These are phyloP conservation scores for Penicillium antarcticum DNA, from an alignment of 495 filamentous ascomycete species.

Conservation along the genomic window DNA sequence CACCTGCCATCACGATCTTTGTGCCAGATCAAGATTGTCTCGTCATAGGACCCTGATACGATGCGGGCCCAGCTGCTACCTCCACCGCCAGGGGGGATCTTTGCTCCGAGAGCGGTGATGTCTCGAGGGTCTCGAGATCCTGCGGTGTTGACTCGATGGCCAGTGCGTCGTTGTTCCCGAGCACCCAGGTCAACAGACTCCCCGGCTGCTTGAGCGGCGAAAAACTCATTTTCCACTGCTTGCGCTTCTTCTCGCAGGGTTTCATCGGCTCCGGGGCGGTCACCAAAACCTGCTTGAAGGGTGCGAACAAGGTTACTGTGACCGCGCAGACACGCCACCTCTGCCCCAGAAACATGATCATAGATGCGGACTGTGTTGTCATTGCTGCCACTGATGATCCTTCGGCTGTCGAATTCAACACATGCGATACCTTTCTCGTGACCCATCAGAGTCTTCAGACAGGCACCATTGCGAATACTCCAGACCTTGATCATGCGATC, in stretches of 20 bases:
- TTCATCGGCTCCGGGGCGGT: slow-evolving; percentile 74
- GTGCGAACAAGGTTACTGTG: slow-evolving; percentile 86
- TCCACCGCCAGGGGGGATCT: slow-evolving; percentile 82
- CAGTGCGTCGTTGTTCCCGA: slow-evolving; percentile 44
- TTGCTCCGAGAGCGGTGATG: slow-evolving; percentile 74
- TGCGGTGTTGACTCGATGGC: slow-evolving; percentile 57
- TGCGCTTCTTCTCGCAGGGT: slow-evolving; percentile 67
- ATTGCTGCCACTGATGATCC: slow-evolving; percentile 92
- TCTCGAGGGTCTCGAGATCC: slow-evolving; percentile 73
- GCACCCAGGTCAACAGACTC: slow-evolving; percentile 39
- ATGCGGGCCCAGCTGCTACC: slow-evolving; percentile 84
- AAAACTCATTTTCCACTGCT: slow-evolving; percentile 68
- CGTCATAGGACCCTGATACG: slow-evolving; percentile 93
- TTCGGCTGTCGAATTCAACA: slow-evolving; percentile 94
- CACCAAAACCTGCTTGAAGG: slow-evolving; percentile 89
- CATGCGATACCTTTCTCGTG: slow-evolving; percentile 97
- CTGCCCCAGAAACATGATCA: slow-evolving; percentile 75
- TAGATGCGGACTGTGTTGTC: slow-evolving; percentile 95
- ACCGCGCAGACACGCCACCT: slow-evolving; percentile 80
- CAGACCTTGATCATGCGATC: slow-evolving; percentile 90
- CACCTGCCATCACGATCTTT: slow-evolving; percentile 78
- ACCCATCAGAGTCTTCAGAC: slow-evolving; percentile 72
- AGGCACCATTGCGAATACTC: slow-evolving; percentile 78
- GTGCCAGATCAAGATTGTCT: slow-evolving; percentile 92
- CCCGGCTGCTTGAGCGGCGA: slow-evolving; percentile 64